Evolutionary conservation across 495 filamentous ascomycete species (phyloP).

Genomic region (Neurospora hispaniola): DNA sequence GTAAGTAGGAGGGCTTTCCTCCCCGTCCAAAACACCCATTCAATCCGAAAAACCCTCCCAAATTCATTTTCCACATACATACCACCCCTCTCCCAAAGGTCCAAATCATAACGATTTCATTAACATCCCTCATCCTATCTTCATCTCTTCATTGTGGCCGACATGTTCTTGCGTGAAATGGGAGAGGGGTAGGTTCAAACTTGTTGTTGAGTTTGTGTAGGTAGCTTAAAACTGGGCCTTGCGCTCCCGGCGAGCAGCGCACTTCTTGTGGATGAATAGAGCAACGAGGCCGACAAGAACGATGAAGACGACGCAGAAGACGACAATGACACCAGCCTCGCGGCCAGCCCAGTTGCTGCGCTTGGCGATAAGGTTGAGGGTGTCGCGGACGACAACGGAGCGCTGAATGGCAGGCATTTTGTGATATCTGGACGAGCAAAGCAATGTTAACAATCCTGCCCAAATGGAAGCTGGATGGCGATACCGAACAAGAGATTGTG

Average conservation of each 20-base stretch:
- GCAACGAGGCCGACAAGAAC: conserved; percentile 37
- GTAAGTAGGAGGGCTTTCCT: background rate
- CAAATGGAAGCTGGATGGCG: background rate
- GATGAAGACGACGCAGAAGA: conserved; percentile 48
- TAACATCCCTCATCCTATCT: background rate
- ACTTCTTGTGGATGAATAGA: conserved; percentile 35
- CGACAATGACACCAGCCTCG: conserved; percentile 46
- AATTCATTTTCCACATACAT: background rate
- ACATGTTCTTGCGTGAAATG: background rate
- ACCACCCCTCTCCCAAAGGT: background rate
- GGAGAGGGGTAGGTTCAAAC: background rate
- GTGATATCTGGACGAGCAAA: background rate
- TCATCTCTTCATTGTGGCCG: background rate
- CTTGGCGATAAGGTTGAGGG: conserved; percentile 33
- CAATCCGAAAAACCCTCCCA: background rate
- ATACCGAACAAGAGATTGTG: background rate
- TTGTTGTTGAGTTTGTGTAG: background rate
- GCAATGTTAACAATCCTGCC: conserved; percentile 4
- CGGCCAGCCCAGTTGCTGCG: conserved; percentile 40
- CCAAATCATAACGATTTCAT: conserved; percentile 1
- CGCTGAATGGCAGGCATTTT: conserved; percentile 39
- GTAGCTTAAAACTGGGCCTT: conserved; percentile 14
- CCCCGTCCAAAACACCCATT: background rate
- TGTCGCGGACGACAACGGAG: conserved; percentile 37
- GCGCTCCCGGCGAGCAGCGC: conserved; percentile 27